These are phyloP conservation scores for Trichophaea hybrida DNA, from an alignment of 2,329 filamentous ascomycete genomes.

Conservation along the genomic window DNA sequence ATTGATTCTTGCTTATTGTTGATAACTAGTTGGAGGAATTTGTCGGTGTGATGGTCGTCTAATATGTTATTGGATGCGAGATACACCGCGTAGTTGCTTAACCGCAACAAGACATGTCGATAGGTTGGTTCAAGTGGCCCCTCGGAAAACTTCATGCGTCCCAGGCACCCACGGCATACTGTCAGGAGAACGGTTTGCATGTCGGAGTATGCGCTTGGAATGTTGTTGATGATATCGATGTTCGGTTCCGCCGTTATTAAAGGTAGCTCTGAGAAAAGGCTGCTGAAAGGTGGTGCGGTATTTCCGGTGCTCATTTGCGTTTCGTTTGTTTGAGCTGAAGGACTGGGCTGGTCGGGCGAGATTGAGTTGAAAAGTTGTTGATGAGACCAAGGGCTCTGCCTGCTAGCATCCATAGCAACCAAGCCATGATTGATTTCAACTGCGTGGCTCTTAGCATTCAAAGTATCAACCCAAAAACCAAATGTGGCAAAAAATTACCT, in stretches of 20 bases:
- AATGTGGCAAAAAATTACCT: neutral
- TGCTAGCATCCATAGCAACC: neutral
- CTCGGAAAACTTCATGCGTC: neutral
- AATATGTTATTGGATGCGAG: conserved; percentile 1
- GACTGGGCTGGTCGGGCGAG: neutral
- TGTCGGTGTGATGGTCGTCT: neutral
- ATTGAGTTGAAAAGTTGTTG: neutral
- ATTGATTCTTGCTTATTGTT: too few relatives aligned
- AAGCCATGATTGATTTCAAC: neutral
- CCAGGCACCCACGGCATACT: neutral
- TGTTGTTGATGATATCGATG: neutral
- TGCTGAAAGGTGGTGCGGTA: neutral
- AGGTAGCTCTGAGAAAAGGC: neutral
- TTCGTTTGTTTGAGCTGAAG: neutral
- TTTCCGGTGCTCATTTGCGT: neutral
- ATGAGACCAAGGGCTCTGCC: too few relatives aligned
- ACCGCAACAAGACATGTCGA: neutral
- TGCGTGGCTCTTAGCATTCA: neutral
- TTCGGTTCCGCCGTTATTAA: neutral
- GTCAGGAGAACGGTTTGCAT: neutral
- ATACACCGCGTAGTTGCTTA: neutral
- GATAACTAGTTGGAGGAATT: neutral
- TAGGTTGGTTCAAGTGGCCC: neutral
- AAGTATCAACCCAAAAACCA: neutral
- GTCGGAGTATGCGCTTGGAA: neutral